These are phyloP conservation scores for Odonthalia washingtoniensis DNA, from an alignment of 31 red algal species.

Conservation along the genomic window DNA sequence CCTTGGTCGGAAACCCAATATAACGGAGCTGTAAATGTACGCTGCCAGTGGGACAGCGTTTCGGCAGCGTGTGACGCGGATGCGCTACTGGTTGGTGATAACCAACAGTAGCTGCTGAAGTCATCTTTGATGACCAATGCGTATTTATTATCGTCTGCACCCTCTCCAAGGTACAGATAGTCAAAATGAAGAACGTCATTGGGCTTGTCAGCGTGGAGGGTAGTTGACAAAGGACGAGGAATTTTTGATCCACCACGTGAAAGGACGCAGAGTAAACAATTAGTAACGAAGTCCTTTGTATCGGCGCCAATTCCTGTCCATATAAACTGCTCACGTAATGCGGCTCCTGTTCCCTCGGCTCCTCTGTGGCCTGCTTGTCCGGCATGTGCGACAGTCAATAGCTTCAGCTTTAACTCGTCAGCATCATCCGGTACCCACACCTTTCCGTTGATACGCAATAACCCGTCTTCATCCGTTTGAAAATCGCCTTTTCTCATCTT, in stretches of 20 bases:
- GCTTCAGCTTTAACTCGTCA: slow-evolving; percentile 16
- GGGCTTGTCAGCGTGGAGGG: slow-evolving; percentile 5
- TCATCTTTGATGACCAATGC: slow-evolving; percentile 27
- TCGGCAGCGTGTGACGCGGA: background rate
- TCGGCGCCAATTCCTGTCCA: slow-evolving; percentile 32
- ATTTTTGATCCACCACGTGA: slow-evolving; percentile 29
- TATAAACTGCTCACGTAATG: slow-evolving; percentile 15
- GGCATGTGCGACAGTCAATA: slow-evolving; percentile 52
- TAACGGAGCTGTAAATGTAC: slow-evolving; percentile 2
- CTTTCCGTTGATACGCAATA: background rate
- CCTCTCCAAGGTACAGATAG: background rate
- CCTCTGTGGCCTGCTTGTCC: slow-evolving; percentile 53
- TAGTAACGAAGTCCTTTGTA: slow-evolving; percentile 23
- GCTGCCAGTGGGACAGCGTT: slow-evolving; percentile 16
- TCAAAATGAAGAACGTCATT: slow-evolving; percentile 27
- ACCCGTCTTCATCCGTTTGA: background rate
- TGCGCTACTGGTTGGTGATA: slow-evolving; percentile 2
- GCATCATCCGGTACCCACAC: background rate
- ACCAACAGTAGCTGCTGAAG: slow-evolving; percentile 25
- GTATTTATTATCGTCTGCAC: background rate
- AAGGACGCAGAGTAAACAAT: slow-evolving; percentile 32
- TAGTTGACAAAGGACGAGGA: background rate
- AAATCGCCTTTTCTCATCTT: background rate
- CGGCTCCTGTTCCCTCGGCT: slow-evolving; percentile 11
- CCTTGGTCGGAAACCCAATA: slow-evolving; percentile 36